phyloP scores from a whole-genome alignment of 306 rosid genomes.

The Rubus parviflorus region DNA sequence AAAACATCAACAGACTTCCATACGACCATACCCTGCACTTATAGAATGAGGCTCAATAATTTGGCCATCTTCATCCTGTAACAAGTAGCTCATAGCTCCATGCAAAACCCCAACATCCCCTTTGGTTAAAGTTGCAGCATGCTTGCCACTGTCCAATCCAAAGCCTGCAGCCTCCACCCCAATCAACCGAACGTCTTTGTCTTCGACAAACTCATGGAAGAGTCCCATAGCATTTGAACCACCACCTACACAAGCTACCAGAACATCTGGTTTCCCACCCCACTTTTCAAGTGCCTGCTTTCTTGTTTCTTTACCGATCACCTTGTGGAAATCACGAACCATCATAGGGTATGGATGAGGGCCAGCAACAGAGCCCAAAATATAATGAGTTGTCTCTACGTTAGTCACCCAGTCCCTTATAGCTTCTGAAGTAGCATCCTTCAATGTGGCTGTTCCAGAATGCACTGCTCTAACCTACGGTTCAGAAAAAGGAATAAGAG shows the following conservation, averaged over 20 bases:
- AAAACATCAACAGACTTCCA: constrained; percentile 9
- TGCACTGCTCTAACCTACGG: constrained; percentile 83
- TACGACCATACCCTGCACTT: constrained; percentile 74
- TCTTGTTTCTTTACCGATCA: constrained; percentile 92
- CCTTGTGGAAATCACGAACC: constrained; percentile 94
- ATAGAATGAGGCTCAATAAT: constrained; percentile 95
- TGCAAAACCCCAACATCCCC: constrained; percentile 95
- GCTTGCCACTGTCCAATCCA: constrained; percentile 91
- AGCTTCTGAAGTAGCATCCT: constrained; percentile 98
- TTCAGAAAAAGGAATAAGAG: background rate
- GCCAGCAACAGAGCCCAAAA: constrained; percentile 97
- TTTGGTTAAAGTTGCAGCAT: constrained; percentile 88
- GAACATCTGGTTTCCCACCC: constrained; percentile 94
- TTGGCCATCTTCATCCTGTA: constrained; percentile 97
- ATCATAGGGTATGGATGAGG: constrained; percentile 99
- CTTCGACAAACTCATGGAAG: constrained; percentile 84
- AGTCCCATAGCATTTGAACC: constrained; percentile 98
- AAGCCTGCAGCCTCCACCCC: constrained; percentile 99
- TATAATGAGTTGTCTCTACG: constrained; percentile 96
- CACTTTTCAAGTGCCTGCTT: constrained; percentile 90
- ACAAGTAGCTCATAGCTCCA: constrained; percentile 97
- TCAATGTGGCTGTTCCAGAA: constrained; percentile 93
- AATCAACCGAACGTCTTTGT: constrained; percentile 67
- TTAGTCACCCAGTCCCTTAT: constrained; percentile 99
- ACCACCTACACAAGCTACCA: constrained; percentile 93